phyloP scores from a whole-genome alignment of 2,329 filamentous ascomycete species.

The Penicillium griseofulvum region DNA sequence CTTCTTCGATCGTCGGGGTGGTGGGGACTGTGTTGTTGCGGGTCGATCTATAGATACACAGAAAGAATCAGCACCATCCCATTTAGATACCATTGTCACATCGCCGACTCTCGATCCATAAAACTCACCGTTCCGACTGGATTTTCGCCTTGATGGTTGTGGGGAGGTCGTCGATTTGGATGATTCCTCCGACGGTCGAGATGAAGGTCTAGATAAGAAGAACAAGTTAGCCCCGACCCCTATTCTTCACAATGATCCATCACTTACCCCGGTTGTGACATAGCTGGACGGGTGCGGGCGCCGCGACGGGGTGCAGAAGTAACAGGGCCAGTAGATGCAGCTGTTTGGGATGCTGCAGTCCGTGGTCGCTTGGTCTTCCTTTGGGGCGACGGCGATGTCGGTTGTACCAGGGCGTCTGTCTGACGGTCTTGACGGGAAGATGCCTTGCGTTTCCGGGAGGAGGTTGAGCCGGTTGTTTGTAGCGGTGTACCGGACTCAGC shows the following conservation, averaged over 20 bases:
- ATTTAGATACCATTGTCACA: not conserved
- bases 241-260: constrained; percentile 13
- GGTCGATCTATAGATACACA: constrained; percentile 30
- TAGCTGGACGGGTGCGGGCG: constrained; percentile 35
- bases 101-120: constrained; percentile 2
- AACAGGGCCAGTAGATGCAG: constrained; percentile 40
- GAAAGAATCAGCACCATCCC: constrained; percentile 7
- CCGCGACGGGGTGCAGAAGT: constrained; percentile 45
- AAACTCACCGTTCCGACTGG: constrained; percentile 67
- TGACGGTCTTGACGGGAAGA: constrained; percentile 51
- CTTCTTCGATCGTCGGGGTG: constrained; percentile 53
- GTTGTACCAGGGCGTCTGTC: constrained; percentile 37
- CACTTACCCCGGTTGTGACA: constrained; percentile 45
- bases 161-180: constrained; percentile 55
- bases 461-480: constrained; percentile 45
- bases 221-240: constrained; percentile 13
- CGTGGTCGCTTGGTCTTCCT: constrained; percentile 72
- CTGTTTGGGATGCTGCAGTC: constrained; percentile 51
- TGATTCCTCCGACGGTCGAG: constrained; percentile 63
- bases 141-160: constrained; percentile 68
- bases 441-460: constrained; percentile 74
- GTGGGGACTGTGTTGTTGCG: constrained; percentile 34
- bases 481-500: constrained; percentile 40
- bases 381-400: constrained; percentile 36
- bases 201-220: constrained; percentile 53